Conservation (phyloP, 75 land plant species). For the Ceratopteris richardii region DNA sequence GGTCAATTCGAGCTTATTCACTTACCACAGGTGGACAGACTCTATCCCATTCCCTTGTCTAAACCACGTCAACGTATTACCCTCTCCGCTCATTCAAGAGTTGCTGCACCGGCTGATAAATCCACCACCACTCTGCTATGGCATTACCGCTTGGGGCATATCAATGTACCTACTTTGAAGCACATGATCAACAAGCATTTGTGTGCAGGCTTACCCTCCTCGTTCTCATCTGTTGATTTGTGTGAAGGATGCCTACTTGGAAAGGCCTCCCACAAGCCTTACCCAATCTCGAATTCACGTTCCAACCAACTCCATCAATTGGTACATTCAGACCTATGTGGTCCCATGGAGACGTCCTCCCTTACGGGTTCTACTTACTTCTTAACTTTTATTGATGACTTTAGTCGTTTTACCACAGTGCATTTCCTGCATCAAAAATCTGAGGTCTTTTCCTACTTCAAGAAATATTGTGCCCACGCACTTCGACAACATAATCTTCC, state of each 20-base stretch:
- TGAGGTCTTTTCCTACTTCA: not conserved
- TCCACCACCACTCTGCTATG: not conserved
- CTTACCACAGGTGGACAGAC: too few species aligned
- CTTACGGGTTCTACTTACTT: constrained; percentile 10
- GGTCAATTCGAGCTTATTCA: not conserved
- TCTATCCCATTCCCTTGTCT: not conserved
- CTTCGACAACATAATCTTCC: not conserved
- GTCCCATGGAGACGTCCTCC: too few species aligned
- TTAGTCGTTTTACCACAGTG: not conserved
- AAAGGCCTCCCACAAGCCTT: too few species aligned
- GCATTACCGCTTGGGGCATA: not conserved
- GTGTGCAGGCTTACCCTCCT: not conserved
- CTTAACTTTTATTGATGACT: too few species aligned
- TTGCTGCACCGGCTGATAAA: not conserved
- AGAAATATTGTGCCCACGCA: not conserved
- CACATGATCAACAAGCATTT: not conserved
- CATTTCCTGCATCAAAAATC: not conserved
- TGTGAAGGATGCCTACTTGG: not conserved
- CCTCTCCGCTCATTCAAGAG: not conserved
- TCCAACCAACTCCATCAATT: too few species aligned
- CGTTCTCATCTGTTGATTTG: not conserved
- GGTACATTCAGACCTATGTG: too few species aligned
- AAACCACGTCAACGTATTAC: not conserved
- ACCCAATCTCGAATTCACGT: not conserved
- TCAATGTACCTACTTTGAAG: not conserved